A percentile compares a stretch with the other conserved stretches of the same genome.
phyloP scores from a whole-genome alignment of 2,329 filamentous ascomycete species.

The Ophiostoma himal-ulmi region DNA sequence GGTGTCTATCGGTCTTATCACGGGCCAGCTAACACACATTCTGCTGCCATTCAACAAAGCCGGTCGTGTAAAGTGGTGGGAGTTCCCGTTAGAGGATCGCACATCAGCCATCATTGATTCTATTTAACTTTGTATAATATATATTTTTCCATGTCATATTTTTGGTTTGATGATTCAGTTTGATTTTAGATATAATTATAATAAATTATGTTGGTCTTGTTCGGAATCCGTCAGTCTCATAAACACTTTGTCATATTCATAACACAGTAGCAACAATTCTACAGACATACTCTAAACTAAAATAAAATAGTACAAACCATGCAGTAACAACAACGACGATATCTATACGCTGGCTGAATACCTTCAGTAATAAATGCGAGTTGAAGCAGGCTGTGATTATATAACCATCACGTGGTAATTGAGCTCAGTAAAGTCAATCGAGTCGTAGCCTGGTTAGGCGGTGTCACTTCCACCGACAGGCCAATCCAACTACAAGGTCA shows the following conservation, averaged over 20 bases:
- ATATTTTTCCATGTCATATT: no score
- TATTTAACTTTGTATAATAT: not conserved
- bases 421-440: not conserved
- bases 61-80: slow-evolving; percentile 53
- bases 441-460: not conserved
- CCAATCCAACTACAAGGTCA: slow-evolving; percentile 1
- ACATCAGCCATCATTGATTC: slow-evolving; percentile 1
- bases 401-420: not conserved
- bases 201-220: not conserved
- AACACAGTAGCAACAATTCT: no score
- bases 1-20: slow-evolving; percentile 66
- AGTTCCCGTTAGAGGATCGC: slow-evolving; percentile 34
- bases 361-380: not conserved
- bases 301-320: not conserved
- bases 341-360: not conserved
- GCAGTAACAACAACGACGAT: no score
- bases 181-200: not conserved
- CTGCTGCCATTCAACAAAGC: slow-evolving; percentile 61
- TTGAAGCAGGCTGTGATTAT: not conserved
- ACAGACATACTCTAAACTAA: not conserved
- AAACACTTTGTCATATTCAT: no score
- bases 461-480: slow-evolving; percentile 7
- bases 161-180: not conserved
- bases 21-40: slow-evolving; percentile 66
- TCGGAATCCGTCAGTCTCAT: no score